These are phyloP conservation scores for Erucastrum elatum DNA, from an alignment of 345 rosid species.

Conservation along the genomic window DNA sequence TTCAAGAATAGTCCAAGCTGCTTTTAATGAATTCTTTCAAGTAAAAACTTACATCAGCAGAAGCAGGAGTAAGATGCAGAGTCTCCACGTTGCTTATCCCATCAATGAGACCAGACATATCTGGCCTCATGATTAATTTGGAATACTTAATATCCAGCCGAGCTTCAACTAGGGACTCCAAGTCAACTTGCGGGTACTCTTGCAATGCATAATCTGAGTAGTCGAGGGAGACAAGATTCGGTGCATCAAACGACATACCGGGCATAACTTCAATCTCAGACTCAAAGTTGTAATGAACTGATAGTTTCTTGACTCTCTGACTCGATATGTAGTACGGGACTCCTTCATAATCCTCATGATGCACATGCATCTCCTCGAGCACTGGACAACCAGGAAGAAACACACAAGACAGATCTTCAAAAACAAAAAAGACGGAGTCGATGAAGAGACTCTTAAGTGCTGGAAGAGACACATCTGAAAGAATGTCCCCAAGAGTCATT, in stretches of 20 bases:
- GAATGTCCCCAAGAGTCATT: neutral
- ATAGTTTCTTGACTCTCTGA: neutral
- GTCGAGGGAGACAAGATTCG: neutral
- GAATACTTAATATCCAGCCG: neutral
- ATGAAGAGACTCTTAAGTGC: constrained; percentile 19
- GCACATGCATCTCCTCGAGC: neutral
- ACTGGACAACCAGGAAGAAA: neutral
- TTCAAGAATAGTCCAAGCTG: no score
- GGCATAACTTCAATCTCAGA: neutral
- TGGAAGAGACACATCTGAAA: neutral
- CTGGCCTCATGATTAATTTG: neutral
- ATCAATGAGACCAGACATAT: neutral
- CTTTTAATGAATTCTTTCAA: no score
- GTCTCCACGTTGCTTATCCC: neutral
- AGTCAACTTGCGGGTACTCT: neutral
- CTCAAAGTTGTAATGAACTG: neutral
- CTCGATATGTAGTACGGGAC: neutral
- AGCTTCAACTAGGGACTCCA: neutral
- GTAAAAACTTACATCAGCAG: neutral
- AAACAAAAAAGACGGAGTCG: neutral
- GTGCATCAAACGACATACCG: neutral
- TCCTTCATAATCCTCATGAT: neutral
- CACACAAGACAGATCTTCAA: neutral
- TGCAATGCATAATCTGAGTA: neutral
- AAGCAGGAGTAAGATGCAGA: neutral